Conservation (phyloP, 78 protist genomes). For the Dictyostelium brefeldianum region DNA sequence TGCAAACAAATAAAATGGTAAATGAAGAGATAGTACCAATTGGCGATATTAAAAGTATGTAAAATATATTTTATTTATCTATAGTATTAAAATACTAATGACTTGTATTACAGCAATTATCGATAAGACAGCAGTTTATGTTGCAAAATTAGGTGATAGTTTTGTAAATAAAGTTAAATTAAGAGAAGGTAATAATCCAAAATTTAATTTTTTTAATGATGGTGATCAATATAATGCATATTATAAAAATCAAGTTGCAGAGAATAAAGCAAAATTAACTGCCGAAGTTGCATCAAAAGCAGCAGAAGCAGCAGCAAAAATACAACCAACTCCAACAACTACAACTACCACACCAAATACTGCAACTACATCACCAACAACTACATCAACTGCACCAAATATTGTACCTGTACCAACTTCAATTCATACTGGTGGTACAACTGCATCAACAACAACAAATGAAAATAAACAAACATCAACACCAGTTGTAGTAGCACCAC, state of each 20-base stretch:
- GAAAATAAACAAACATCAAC: not conserved
- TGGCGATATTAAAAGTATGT: slow-evolving; percentile 16
- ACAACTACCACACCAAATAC: not conserved
- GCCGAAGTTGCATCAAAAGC: not conserved
- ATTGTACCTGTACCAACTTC: not conserved
- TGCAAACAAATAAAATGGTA: not conserved
- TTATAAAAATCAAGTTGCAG: slow-evolving; percentile 29
- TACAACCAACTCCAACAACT: not conserved
- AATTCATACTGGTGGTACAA: slow-evolving; percentile 5
- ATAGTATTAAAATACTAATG: not conserved
- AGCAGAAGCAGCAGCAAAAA: not conserved
- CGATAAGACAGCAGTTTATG: slow-evolving; percentile 82
- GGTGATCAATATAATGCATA: slow-evolving; percentile 71
- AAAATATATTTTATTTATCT: not conserved
- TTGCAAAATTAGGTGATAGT: slow-evolving; percentile 77
- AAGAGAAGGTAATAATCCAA: slow-evolving; percentile 73
- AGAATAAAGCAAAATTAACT: slow-evolving; percentile 16
- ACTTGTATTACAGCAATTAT: slow-evolving; percentile 14
- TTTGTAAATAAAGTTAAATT: slow-evolving; percentile 62
- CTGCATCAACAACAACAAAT: not conserved
- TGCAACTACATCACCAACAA: not conserved
- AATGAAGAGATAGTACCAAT: not conserved
- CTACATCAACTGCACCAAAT: not conserved
- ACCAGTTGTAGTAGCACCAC: slow-evolving; percentile 13
- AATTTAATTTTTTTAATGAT: slow-evolving; percentile 72